A percentile compares a stretch with the other conserved stretches of the same genome.
phyloP scores from a whole-genome alignment of 768 basidiomycete genomes.

The Mrakia hoshinonis region DNA sequence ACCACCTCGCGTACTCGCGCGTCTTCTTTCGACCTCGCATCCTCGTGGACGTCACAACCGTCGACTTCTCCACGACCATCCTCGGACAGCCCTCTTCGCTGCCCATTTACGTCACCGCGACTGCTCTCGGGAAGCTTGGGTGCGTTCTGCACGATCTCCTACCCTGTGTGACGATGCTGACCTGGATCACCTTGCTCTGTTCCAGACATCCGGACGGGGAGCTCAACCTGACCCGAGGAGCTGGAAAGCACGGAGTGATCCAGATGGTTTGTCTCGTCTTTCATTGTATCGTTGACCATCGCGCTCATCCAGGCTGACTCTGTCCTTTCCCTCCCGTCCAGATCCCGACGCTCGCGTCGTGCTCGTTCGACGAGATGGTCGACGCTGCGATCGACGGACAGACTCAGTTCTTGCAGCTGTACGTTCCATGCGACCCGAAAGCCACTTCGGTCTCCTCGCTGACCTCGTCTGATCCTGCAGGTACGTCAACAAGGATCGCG shows the following conservation, averaged over 20 bases:
- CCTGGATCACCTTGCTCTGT: slow-evolving; percentile 68
- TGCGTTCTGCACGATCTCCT: slow-evolving; percentile 35
- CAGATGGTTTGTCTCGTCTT: slow-evolving; percentile 55
- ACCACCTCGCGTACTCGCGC: slow-evolving; percentile 10
- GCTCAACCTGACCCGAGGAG: slow-evolving; percentile 66
- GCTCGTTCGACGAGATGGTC: slow-evolving; percentile 41
- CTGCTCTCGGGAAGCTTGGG: slow-evolving; percentile 78
- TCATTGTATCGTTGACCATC: background rate
- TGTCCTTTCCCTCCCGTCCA: background rate
- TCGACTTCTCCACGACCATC: slow-evolving; percentile 28
- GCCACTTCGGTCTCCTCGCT: background rate
- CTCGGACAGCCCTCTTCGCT: slow-evolving; percentile 40
- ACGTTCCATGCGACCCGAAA: background rate
- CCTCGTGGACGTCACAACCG: slow-evolving; percentile 27
- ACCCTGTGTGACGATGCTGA: slow-evolving; percentile 63
- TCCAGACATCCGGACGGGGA: slow-evolving; percentile 80
- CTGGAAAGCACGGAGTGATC: slow-evolving; percentile 61
- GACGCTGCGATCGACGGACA: slow-evolving; percentile 35
- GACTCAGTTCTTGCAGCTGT: slow-evolving; percentile 39
- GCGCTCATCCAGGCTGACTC: background rate
- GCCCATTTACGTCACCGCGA: slow-evolving; percentile 68
- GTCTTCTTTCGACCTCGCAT: slow-evolving; percentile 32
- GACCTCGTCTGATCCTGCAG: background rate
- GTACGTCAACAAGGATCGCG: slow-evolving; percentile 24
- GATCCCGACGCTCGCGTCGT: slow-evolving; percentile 39